Evolutionary conservation across 768 basidiomycete species (phyloP).

Genomic region (Lyophyllum decastes): DNA sequence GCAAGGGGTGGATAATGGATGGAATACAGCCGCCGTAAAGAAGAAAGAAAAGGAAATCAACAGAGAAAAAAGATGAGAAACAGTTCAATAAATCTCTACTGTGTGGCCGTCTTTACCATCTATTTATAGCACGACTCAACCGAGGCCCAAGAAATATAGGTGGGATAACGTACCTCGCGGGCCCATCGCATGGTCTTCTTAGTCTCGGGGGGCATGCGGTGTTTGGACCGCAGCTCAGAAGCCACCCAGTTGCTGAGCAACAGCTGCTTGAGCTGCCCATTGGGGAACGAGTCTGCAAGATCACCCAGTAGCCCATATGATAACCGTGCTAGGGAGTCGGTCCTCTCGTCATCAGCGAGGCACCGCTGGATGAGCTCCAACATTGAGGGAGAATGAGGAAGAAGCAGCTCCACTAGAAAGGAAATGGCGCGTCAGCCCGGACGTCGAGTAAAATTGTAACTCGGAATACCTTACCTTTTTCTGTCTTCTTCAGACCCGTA

Average conservation of each 20-base stretch:
- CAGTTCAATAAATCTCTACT: conserved; percentile 44
- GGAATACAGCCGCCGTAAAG: conserved; percentile 1
- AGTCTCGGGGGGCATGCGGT: conserved; percentile 72
- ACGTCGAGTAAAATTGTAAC: neutral
- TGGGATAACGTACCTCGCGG: conserved; percentile 65
- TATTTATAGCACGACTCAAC: conserved; percentile 26
- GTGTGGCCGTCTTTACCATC: conserved; percentile 82
- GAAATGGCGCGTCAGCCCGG: conserved; percentile 9
- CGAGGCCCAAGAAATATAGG: neutral
- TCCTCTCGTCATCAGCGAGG: conserved; percentile 78
- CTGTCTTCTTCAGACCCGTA: conserved; percentile 83
- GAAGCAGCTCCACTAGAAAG: conserved; percentile 48
- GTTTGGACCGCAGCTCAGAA: conserved; percentile 69
- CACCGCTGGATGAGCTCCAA: conserved; percentile 82
- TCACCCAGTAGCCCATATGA: conserved; percentile 91
- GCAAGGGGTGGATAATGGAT: neutral
- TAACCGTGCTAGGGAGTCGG: conserved; percentile 74
- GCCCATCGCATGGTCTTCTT: conserved; percentile 94
- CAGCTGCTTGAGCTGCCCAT: conserved; percentile 77
- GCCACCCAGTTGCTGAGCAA: conserved; percentile 83
- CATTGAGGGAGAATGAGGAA: conserved; percentile 72
- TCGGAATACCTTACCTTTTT: conserved; percentile 53
- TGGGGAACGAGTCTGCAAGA: conserved; percentile 84
- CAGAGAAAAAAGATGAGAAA: conserved; percentile 21
- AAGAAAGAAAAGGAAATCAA: conserved; percentile 20